phyloP scores from a whole-genome alignment of 306 rosid genomes.

The Lagenaria siceraria region DNA sequence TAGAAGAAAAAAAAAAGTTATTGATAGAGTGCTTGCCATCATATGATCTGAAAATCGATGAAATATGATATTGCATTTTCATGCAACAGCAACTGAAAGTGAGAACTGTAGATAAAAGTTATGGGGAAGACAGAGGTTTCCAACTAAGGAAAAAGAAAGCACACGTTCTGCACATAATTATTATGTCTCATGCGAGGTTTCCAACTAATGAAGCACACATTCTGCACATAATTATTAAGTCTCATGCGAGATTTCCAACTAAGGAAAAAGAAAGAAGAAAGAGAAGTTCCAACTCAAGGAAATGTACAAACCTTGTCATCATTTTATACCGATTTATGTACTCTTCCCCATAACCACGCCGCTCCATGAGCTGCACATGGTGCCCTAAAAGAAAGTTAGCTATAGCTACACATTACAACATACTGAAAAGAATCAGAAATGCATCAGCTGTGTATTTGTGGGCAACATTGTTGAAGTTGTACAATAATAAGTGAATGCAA shows the following conservation, averaged over 20 bases:
- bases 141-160: too few relatives aligned
- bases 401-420: constrained; percentile 10
- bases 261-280: neutral
- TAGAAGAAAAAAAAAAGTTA: neutral
- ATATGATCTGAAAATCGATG: neutral
- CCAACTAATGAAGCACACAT: too few relatives aligned
- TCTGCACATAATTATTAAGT: neutral
- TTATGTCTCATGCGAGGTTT: neutral
- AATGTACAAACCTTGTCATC: constrained; percentile 69
- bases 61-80: neutral
- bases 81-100: neutral
- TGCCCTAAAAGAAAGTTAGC: constrained; percentile 14
- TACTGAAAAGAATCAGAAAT: neutral
- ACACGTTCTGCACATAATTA: neutral
- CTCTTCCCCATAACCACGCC: constrained; percentile 82
- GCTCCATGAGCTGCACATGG: constrained; percentile 71
- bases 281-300: neutral
- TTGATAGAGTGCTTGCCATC: neutral
- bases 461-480: neutral
- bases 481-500: neutral
- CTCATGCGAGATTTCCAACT: neutral
- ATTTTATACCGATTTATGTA: constrained; percentile 77
- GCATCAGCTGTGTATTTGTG: neutral
- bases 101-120: neutral
- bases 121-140: neutral